Percentiles rank a stretch among this genome's conserved stretches.
Conservation (phyloP, 2,329 filamentous ascomycete genomes). For the Aspergillus nomiae region DNA sequence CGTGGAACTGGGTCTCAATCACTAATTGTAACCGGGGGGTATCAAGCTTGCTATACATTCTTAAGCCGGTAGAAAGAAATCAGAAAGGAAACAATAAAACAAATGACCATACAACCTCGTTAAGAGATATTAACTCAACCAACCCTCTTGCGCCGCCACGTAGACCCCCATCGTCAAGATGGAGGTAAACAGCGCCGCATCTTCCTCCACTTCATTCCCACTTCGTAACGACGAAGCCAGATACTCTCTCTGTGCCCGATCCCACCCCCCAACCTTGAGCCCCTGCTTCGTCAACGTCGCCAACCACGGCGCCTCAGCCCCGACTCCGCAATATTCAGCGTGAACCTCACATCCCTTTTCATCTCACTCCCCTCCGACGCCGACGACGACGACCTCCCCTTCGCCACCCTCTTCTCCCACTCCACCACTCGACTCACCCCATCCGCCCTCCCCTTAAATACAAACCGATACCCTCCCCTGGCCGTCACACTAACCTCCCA, state of each 20-base stretch:
- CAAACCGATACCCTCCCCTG: neutral
- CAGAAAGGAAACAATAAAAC: constrained; percentile 2
- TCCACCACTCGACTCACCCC: neutral
- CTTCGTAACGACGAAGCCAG: constrained; percentile 14
- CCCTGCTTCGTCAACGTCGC: constrained; percentile 21
- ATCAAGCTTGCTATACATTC: constrained; percentile 1
- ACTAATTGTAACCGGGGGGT: neutral
- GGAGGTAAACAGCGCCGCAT: constrained; percentile 30
- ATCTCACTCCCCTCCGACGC: neutral
- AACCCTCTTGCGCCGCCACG: constrained; percentile 31
- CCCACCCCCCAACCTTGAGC: constrained; percentile 28
- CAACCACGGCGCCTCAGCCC: constrained; percentile 14
- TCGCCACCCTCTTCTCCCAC: constrained; percentile 13
- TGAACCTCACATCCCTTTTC: constrained; percentile 12
- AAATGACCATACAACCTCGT: neutral
- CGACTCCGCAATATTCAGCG: constrained; percentile 12
- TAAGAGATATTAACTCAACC: constrained; percentile 18
- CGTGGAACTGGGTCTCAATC: constrained; percentile 32
- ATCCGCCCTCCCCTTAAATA: neutral
- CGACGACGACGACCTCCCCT: constrained; percentile 5
- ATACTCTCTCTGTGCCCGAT: constrained; percentile 27
- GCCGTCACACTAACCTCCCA: neutral
- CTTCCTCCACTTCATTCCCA: constrained; percentile 10
- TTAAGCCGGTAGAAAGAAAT: neutral
- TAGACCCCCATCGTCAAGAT: constrained; percentile 34